These are phyloP conservation scores for Polygonum aviculare DNA, from an alignment of 148 eudicot genomes.

Conservation along the genomic window DNA sequence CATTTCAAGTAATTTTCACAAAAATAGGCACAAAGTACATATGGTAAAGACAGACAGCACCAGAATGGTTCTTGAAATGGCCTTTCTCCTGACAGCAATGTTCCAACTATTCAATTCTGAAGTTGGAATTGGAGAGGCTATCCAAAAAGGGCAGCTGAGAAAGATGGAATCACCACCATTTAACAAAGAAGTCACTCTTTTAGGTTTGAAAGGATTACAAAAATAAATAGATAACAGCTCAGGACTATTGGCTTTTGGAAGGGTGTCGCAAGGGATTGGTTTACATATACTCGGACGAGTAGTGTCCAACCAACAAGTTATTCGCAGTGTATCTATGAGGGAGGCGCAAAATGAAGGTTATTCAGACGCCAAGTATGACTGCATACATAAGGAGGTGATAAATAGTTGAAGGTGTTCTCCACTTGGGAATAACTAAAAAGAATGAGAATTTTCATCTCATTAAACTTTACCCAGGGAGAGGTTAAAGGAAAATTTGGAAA, in stretches of 20 bases:
- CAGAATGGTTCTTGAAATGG: neutral
- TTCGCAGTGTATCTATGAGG: neutral
- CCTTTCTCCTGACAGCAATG: neutral
- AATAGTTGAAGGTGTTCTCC: neutral
- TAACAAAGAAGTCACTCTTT: neutral
- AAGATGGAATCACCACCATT: neutral
- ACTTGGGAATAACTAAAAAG: neutral
- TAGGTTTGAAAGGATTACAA: neutral
- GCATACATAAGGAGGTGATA: constrained; percentile 1
- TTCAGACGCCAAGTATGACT: neutral
- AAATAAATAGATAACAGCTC: neutral
- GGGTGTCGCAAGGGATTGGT: neutral
- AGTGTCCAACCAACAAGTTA: constrained; percentile 1
- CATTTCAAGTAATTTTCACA: neutral
- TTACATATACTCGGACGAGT: neutral
- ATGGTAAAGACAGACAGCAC: neutral
- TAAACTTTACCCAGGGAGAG: neutral
- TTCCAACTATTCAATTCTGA: neutral
- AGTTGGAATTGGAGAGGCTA: neutral
- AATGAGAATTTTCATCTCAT: neutral
- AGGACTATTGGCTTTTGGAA: neutral
- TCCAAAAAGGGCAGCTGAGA: neutral
- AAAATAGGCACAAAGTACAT: neutral
- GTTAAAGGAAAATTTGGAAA: neutral
- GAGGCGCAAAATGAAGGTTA: neutral